A percentile compares a stretch with the other conserved stretches of the same genome.
Evolutionary conservation across 1,284 basidiomycete genomes (phyloP).

Genomic region (Naganishia sp.): DNA sequence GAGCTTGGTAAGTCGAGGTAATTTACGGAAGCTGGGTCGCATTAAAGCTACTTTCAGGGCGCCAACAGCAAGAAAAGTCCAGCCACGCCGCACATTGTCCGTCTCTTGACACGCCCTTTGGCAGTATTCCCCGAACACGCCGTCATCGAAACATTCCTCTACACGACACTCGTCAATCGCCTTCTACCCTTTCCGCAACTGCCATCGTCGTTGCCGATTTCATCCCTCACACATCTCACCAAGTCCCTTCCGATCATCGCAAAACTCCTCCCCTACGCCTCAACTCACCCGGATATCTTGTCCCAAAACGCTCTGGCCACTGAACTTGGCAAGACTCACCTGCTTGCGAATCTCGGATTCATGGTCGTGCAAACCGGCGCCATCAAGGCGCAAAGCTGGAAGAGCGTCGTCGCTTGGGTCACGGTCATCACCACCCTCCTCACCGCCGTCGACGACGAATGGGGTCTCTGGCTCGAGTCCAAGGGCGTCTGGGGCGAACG

Average conservation of each 20-base stretch:
- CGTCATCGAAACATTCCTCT: slow-evolving; percentile 32
- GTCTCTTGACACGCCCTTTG: slow-evolving; percentile 46
- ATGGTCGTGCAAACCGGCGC: slow-evolving; percentile 51
- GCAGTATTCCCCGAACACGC: slow-evolving; percentile 31
- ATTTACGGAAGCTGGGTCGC: not conserved
- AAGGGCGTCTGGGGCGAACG: slow-evolving; percentile 27
- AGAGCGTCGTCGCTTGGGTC: slow-evolving; percentile 44
- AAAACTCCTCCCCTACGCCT: slow-evolving; percentile 43
- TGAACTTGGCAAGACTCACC: slow-evolving; percentile 48
- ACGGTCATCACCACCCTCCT: slow-evolving; percentile 43
- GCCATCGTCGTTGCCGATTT: slow-evolving; percentile 47
- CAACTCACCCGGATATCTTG: slow-evolving; percentile 37
- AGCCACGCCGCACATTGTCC: slow-evolving; percentile 39
- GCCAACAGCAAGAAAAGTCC: slow-evolving; percentile 50
- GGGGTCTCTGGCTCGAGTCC: slow-evolving; percentile 51
- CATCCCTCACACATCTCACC: slow-evolving; percentile 48
- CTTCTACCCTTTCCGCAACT: slow-evolving; percentile 50
- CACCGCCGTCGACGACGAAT: slow-evolving; percentile 42
- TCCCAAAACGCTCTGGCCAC: slow-evolving; percentile 36
- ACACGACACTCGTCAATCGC: slow-evolving; percentile 42
- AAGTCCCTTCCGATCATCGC: slow-evolving; percentile 46
- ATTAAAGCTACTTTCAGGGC: slow-evolving; percentile 18
- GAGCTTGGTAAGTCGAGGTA: slow-evolving; percentile 36
- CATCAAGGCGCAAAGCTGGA: slow-evolving; percentile 40
- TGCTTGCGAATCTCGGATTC: slow-evolving; percentile 52